Conservation (phyloP, 163 green algal genomes). For the Chlorella variabilis region DNA sequence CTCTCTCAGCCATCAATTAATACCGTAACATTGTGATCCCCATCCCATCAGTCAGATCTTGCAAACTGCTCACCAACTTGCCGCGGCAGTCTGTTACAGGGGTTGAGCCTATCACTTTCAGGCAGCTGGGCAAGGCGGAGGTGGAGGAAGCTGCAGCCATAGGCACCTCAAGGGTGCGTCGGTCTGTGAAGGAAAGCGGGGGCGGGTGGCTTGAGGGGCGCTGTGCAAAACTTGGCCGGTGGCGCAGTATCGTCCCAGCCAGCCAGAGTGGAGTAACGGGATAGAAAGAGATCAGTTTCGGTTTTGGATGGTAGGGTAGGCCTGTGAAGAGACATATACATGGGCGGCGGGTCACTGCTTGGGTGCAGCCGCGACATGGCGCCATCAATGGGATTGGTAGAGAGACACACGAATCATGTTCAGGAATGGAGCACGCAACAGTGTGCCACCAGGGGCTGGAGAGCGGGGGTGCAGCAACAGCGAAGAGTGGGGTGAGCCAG, state of each 20-base stretch:
- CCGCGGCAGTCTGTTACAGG: no score
- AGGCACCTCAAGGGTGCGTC: no score
- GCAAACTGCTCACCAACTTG: no score
- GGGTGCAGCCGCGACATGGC: neutral
- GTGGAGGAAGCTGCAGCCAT: no score
- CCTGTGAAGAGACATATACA: neutral
- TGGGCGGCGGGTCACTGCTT: neutral
- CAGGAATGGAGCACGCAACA: neutral
- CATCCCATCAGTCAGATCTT: no score
- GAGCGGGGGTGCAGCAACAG: neutral
- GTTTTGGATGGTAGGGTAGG: no score
- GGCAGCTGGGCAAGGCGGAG: no score
- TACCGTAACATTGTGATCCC: no score
- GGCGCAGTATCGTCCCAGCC: neutral
- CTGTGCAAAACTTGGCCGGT: neutral
- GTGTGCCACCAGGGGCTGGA: no score
- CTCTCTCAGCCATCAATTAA: no score
- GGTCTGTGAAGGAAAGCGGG: neutral
- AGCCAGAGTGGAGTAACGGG: neutral
- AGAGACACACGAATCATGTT: neutral
- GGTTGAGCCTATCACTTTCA: no score
- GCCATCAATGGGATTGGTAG: neutral
- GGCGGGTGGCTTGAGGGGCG: neutral
- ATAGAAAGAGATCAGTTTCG: conserved; percentile 2
- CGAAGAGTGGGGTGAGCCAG: neutral